phyloP scores from a whole-genome alignment of 129 eudicot species.

The Sambucus nigra region DNA sequence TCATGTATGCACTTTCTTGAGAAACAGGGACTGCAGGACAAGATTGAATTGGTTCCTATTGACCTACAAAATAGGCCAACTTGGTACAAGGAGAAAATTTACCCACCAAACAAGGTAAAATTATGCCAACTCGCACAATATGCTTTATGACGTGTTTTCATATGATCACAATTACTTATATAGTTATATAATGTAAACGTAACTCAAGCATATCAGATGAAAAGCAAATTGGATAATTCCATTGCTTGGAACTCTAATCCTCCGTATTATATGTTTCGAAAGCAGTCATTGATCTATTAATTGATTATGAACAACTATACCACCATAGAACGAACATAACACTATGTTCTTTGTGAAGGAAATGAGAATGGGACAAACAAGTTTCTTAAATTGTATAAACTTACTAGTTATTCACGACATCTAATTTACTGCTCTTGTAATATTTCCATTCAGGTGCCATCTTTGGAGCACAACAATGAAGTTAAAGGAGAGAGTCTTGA shows the following conservation, averaged over 20 bases:
- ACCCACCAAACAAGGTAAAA: conserved; percentile 71
- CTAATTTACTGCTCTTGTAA: not conserved
- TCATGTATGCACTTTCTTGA: not conserved
- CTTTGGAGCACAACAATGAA: conserved; percentile 76
- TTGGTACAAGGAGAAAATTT: conserved; percentile 92
- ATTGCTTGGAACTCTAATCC: not conserved
- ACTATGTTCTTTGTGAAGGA: conserved; percentile 2
- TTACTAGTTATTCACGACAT: not conserved
- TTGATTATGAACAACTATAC: not conserved
- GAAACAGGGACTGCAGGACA: conserved; percentile 63
- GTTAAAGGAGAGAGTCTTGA: conserved; percentile 90
- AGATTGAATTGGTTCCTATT: conserved; percentile 76
- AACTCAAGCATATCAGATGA: not conserved
- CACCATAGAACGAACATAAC: not conserved
- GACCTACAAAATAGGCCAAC: conserved; percentile 73
- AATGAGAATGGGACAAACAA: not conserved
- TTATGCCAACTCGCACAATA: not conserved
- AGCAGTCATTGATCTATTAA: not conserved
- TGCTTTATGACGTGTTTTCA: conserved; percentile 3
- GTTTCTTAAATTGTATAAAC: not conserved
- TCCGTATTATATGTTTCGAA: not conserved
- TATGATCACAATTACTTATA: not conserved
- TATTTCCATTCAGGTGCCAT: conserved; percentile 41
- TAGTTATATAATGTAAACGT: not conserved
- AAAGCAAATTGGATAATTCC: not conserved